Base-by-base conservation (phyloP, 2,329 filamentous ascomycete genomes). In the Verticillium longisporum region DNA sequence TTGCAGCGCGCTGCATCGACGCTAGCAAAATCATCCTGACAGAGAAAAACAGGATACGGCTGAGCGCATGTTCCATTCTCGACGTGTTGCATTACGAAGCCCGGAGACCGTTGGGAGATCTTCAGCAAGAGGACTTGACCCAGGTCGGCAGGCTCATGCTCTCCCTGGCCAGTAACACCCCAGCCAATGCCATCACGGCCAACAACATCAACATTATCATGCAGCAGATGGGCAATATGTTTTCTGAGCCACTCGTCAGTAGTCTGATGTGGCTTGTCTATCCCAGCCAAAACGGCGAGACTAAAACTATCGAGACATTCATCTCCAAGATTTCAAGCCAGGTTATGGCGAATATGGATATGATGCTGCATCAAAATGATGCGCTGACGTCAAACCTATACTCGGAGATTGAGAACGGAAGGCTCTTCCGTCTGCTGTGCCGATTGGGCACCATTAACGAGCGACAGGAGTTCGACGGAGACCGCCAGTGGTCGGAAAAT, bases 361-460 rank as follows among this genome's bases (percentile, higher is more conserved):
- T 87, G 62, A 84, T 86, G 9, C 83, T 95, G n/a, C 92, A 95
- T 66, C 81, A 87, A 38, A 83, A 90, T 61, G 95, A 99, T 71
- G 85, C 88, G 14, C 78, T 92, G 18, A 88, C 82, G 41, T 87
- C 84, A 15, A 86, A 91, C 59, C 79, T 98, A 32, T 86, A 83
- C 66, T 84, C 88, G 41, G 94, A 97, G 72, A 83, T 98, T 6
- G 95, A 98, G 72, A 98, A 98, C 68, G 93, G 89, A 10, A 87
- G 95, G 13, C 76, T 96, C 1, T 89, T 92, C 33, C 90, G 95
- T 15, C 79, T 96, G 62, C 81, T 92, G 69, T 75, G 83, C 71
- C 99, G 99, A 73, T 79, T 99, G 53, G 91, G 91, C 63, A 84
- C 90, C 61, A 87, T 99, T 71, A 95, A 95, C 69, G 95, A 99